Conservation (phyloP, 352 stramenopile genomes). For the Phytophthora multivora region DNA sequence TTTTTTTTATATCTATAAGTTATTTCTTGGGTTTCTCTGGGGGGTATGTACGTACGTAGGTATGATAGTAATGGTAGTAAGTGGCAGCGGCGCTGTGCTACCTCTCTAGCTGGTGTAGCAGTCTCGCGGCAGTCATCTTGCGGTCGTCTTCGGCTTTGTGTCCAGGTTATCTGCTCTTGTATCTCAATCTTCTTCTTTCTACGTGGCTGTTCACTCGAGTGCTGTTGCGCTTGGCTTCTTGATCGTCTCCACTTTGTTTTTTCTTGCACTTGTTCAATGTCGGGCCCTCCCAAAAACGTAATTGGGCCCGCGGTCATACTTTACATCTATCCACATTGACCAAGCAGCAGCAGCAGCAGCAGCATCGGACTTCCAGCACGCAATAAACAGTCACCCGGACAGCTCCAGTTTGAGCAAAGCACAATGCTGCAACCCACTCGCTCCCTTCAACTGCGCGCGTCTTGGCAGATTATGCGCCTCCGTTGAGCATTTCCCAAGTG, state of each 20-base stretch:
- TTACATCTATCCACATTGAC: constrained; percentile 50
- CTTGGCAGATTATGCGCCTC: constrained; percentile 36
- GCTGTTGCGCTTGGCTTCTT: constrained; percentile 18
- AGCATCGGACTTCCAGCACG: constrained; percentile 6
- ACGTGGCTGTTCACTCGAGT: not conserved
- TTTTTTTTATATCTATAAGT: constrained; percentile 58
- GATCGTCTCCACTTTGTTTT: constrained; percentile 22
- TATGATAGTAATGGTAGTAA: constrained; percentile 28
- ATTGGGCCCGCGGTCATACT: constrained; percentile 36
- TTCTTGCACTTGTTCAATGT: constrained; percentile 33
- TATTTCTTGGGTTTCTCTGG: constrained; percentile 47
- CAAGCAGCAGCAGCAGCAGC: constrained; percentile 27
- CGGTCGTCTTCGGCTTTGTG: not conserved
- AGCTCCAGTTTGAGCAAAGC: not conserved
- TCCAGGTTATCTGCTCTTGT: not conserved
- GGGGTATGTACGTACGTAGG: constrained; percentile 30
- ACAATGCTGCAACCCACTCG: constrained; percentile 4
- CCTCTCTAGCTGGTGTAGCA: constrained; percentile 8
- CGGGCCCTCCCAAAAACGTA: constrained; percentile 22
- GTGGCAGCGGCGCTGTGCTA: constrained; percentile 7
- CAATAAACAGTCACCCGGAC: not conserved
- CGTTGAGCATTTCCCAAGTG: constrained; percentile 84
- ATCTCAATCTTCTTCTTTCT: constrained; percentile 1
- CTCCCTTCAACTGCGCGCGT: constrained; percentile 11
- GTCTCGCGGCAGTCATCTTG: constrained; percentile 11